phyloP scores from a whole-genome alignment of 805 yeast species.

The Wilhelminamyces savonicus region DNA sequence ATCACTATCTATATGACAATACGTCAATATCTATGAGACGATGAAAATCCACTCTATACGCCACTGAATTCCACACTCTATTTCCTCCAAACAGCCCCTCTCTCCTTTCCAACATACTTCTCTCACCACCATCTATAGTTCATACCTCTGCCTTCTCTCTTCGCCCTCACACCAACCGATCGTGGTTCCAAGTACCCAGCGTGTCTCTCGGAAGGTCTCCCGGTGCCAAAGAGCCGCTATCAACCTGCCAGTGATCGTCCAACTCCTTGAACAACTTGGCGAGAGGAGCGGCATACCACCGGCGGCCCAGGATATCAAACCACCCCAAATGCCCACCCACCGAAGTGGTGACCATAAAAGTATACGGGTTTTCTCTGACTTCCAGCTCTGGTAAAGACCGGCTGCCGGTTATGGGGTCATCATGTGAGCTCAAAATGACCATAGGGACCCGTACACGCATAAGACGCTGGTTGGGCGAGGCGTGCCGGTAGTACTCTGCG shows the following conservation, averaged over 20 bases:
- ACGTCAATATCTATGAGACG: no score
- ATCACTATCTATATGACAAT: no score
- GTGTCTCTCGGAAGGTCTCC: slow-evolving; percentile 1
- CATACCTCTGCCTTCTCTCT: no score
- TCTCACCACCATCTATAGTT: no score
- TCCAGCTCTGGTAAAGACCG: slow-evolving; percentile 47
- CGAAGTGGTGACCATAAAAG: slow-evolving; percentile 50
- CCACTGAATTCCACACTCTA: no score
- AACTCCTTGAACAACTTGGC: slow-evolving; percentile 27
- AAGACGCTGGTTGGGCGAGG: slow-evolving; percentile 54
- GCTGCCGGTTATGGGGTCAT: slow-evolving; percentile 62
- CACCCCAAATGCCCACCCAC: slow-evolving; percentile 70
- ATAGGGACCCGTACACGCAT: slow-evolving; percentile 55
- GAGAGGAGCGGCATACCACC: slow-evolving; percentile 37
- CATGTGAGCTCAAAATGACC: slow-evolving; percentile 52
- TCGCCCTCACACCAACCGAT: neutral
- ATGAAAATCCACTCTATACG: no score
- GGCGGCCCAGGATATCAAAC: slow-evolving; percentile 24
- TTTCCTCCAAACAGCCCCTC: no score
- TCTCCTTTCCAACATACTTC: no score
- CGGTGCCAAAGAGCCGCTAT: slow-evolving; percentile 1
- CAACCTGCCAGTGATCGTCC: slow-evolving; percentile 20
- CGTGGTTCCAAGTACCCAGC: slow-evolving; percentile 1
- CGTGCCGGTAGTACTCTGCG: slow-evolving; percentile 57
- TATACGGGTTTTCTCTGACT: slow-evolving; percentile 49